phyloP scores from a whole-genome alignment of 2,329 filamentous ascomycete species.

The Epicoccum sorghinum region DNA sequence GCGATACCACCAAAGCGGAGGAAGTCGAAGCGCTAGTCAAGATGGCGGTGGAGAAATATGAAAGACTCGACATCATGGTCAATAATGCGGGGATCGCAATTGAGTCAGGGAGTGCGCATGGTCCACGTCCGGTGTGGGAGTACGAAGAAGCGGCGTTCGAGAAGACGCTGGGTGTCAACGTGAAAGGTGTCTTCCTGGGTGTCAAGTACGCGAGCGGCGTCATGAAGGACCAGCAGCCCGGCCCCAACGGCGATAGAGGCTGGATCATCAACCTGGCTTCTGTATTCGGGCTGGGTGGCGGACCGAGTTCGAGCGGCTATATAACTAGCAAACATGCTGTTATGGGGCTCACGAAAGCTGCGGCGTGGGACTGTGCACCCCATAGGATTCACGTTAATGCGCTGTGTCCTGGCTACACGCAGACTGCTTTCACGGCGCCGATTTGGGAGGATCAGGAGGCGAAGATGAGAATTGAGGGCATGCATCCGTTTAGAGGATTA shows the following conservation, averaged over 20 bases:
- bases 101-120: conserved; percentile 37
- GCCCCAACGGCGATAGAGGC: conserved; percentile 49
- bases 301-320: conserved; percentile 41
- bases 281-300: conserved; percentile 44
- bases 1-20: conserved; percentile 52
- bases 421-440: conserved; percentile 34
- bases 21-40: conserved; percentile 53
- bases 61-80: conserved; percentile 57
- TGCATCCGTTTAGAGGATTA: conserved; percentile 41
- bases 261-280: conserved; percentile 62
- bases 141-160: conserved; percentile 57
- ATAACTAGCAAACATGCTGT: conserved; percentile 59
- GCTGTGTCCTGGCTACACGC: conserved; percentile 58
- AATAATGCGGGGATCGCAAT: conserved; percentile 56
- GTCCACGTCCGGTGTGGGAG: conserved; percentile 52
- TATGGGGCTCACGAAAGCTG: conserved; percentile 55
- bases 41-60: conserved; percentile 52
- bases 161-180: conserved; percentile 45
- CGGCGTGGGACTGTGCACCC: conserved; percentile 58
- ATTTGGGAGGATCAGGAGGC: conserved; percentile 20
- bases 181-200: conserved; percentile 49
- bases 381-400: conserved; percentile 60
- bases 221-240: conserved; percentile 57
- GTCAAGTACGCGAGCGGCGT: conserved; percentile 56
- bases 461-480: conserved; percentile 16